Evolutionary conservation across 2,329 filamentous ascomycete genomes (phyloP), one percentile per base, ranked within the genome.

Genomic region (Tolypocladium cylindrosporum): DNA sequence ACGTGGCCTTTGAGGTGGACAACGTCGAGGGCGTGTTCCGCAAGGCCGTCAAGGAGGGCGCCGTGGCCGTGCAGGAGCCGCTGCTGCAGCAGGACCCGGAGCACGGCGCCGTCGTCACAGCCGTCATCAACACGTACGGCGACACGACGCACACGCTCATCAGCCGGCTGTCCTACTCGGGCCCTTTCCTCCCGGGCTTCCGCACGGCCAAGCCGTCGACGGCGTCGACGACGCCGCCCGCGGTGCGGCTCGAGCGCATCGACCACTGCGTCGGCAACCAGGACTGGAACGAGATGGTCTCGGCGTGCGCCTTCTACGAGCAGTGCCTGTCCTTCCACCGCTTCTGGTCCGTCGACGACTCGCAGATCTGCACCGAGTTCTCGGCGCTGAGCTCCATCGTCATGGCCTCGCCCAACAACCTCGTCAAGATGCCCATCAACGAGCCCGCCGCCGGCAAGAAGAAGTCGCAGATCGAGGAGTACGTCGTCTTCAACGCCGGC

Each of bases 231-330:
- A 52, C 71, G 36, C 76, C 90, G 27, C 90, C 91, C 0, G 66
- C 75, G 0, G 82, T 96, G 16, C 72, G 77, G 11, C 81, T 96
- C 57, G 81, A 82, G 61, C 85, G 85, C 64, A 91, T 97, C 75
- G 93, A 97, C 76, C 93, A 97, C 80, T 97, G 93, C 74, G 93
- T 97, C 65, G 93, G 93, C 64, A 97, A 97, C 79, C 92, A 97
- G 78, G 88, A 91, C 74, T 97, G 93, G 93, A 81, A 91, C 73
- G 87, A 92, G 72, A 96, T 97, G 84, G 77, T 78, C 60, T 78
- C 78, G 14, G 83, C 83, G 41, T 85, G 82, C 69, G 79, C 75
- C 58, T 86, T 89, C 73, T 97, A 97, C 77, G 92, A 97, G 77
- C 84, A 86, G 62, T 89, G 88, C 61, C 88, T 97, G 36, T 88